These are phyloP conservation scores for Isatis lusitanica DNA, from an alignment of 441 rosid species.

Conservation along the genomic window DNA sequence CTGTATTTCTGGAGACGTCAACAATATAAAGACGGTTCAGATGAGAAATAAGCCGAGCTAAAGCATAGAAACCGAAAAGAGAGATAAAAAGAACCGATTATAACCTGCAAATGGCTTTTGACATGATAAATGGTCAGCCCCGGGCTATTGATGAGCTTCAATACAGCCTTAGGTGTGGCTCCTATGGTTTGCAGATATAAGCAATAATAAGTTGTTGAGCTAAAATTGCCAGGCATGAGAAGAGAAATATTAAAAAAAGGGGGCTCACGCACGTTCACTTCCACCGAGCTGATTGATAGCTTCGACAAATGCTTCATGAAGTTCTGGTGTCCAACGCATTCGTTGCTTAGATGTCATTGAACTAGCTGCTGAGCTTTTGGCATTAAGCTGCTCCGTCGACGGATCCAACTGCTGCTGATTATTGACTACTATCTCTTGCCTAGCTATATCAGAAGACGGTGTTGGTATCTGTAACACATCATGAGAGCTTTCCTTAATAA, in stretches of 20 bases:
- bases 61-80: slow-evolving; percentile 10
- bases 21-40: slow-evolving; percentile 8
- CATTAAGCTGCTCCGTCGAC: slow-evolving; percentile 38
- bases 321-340: slow-evolving; percentile 97
- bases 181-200: slow-evolving; percentile 48
- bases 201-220: slow-evolving; percentile 13
- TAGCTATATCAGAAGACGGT: slow-evolving; percentile 36
- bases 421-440: slow-evolving; percentile 41
- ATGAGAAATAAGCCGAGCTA: not conserved
- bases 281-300: slow-evolving; percentile 93
- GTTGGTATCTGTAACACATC: slow-evolving; percentile 39
- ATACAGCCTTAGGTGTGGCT: slow-evolving; percentile 88
- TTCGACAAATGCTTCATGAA: slow-evolving; percentile 87
- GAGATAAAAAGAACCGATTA: not conserved
- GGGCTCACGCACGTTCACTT: slow-evolving; percentile 64
- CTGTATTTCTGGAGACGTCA: slow-evolving; percentile 53
- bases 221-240: slow-evolving; percentile 6
- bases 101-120: slow-evolving; percentile 94
- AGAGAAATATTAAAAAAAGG: not conserved
- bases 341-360: slow-evolving; percentile 56
- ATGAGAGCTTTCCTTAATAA: not conserved
- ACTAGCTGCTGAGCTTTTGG: slow-evolving; percentile 40
- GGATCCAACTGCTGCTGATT: slow-evolving; percentile 42
- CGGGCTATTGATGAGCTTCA: slow-evolving; percentile 74
- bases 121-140: slow-evolving; percentile 88